Evolutionary conservation across 371 early-diverging fungal species (phyloP), one percentile per base, ranked within the genome.

Genomic region (Apophysomyces sp.): DNA sequence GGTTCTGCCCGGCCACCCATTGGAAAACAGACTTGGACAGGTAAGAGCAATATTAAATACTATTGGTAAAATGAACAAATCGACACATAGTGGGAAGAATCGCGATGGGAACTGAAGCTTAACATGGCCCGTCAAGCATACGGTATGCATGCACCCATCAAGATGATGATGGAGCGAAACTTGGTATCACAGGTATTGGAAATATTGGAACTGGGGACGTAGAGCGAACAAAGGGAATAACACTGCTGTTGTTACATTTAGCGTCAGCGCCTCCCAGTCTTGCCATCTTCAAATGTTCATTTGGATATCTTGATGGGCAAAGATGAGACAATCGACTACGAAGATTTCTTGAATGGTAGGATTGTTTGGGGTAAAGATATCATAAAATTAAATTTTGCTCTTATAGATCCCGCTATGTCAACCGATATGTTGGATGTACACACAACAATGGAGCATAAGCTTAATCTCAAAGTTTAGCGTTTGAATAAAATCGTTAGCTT

Each of bases 81-180:
- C 37, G 30, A 9, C 53, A 26, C 62, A 36, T 68, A 93, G 92
- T 94, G 94, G 94, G 85, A 90, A 44, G 84, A 81, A 69, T 90
- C 94, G 58, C 94, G 94, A 72, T 79, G 86, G 66, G 85, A 91
- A 67, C 80, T 92, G 44, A 90, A 92, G 73, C 72, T 92, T 60
- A 84, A 85, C 61, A 81, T 94, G 86, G 88, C 91, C 54, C 88
- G 94, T 49, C 83, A 85, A 67, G 71, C 87, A 36, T 91, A 91
- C 67, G 98, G 97, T 37, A 75, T 93, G 67, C 95, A 96, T 65
- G 89, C 91, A 16, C 98, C 97, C 51, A 80, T 98, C 65, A 88
- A 92, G 63, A 74, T 92, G 71, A 88, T 92, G 70, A 95, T 98
- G 97, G 97, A 96, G 72, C 81, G 85, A 44, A 77, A 76, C 30